These are phyloP conservation scores for Debaryomyces castellii DNA, from an alignment of 805 yeast species.

Conservation along the genomic window DNA sequence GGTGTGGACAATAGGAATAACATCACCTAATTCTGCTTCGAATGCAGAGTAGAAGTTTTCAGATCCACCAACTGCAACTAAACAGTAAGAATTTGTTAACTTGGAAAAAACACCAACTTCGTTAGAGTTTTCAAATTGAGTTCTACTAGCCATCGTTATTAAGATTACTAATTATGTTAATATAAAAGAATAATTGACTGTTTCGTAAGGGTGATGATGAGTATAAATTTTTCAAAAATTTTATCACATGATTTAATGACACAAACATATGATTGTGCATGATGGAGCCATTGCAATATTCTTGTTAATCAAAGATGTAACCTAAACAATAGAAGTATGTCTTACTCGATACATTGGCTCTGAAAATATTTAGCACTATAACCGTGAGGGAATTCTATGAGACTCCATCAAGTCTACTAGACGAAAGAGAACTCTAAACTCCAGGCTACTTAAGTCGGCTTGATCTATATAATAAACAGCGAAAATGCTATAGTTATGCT, in stretches of 20 bases:
- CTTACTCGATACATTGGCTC: no score
- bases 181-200: not conserved
- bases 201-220: conserved; percentile 2
- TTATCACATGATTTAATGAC: conserved; percentile 4
- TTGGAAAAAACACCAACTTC: conserved; percentile 91
- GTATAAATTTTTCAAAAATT: conserved; percentile 1
- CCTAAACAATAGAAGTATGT: no score
- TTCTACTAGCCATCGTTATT: conserved; percentile 43
- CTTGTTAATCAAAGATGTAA: no score
- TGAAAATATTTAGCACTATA: no score
- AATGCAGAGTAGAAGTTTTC: conserved; percentile 83
- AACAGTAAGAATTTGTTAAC: conserved; percentile 91
- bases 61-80: conserved; percentile 97
- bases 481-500: no score
- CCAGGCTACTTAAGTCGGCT: no score
- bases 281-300: no score
- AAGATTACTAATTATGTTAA: not conserved
- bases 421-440: no score
- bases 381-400: no score
- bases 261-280: conserved; percentile 1
- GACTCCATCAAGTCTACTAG: no score
- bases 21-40: conserved; percentile 96
- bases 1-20: conserved; percentile 93
- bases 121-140: conserved; percentile 49
- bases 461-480: no score